Base-by-base conservation (phyloP, 495 filamentous ascomycete species). In the Trichocladium uniseriatum region DNA sequence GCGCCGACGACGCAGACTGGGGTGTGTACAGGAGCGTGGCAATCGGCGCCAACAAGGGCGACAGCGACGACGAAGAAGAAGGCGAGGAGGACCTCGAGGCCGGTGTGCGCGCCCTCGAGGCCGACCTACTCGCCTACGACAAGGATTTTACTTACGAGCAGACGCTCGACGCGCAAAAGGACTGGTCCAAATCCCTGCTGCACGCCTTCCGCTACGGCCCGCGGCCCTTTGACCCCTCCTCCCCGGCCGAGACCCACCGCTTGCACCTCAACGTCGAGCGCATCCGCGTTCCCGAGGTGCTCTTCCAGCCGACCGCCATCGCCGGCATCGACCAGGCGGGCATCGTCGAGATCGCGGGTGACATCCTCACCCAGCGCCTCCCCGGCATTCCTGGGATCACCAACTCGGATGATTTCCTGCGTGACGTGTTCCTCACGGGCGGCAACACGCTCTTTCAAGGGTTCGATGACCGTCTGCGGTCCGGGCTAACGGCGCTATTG, bases 1-100 rank as follows among this genome's bases (percentile, higher is more conserved):
- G 92, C 48, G 90, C 91, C 29, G 92, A 98, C 61, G 92, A 98
- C 56, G 88, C 91, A 48, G 92, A 98, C 65, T 98, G 92, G 92
- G 84, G 85, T 44, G 87, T 98, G 13, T 98, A 98, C 67, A 82
- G 94, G 16, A 84, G 80, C 20, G 90, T 98, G 36, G 88, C 88
- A 3, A 87, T 82, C 1, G 89, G 85, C 14, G 71, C 71, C 14
- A 75, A 75, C 48, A 69, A 67, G 27, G 72, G 71, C 15, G 84
- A 81, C 55, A 87, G 90, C 59, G 77, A 79, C 47, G 75, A 79
- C 47, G 79, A 81, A 35, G 78, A 81, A 22, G 89, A 95, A 61
- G 90, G 92, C 52, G 89, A 95, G 54, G 89, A 95, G 66, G 91
- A 96, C 53, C 74, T 95, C 0, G 79, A 77, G 28, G 77, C 71